Base-by-base conservation (phyloP, 805 yeast species). In the Candida sakaeoensis region DNA sequence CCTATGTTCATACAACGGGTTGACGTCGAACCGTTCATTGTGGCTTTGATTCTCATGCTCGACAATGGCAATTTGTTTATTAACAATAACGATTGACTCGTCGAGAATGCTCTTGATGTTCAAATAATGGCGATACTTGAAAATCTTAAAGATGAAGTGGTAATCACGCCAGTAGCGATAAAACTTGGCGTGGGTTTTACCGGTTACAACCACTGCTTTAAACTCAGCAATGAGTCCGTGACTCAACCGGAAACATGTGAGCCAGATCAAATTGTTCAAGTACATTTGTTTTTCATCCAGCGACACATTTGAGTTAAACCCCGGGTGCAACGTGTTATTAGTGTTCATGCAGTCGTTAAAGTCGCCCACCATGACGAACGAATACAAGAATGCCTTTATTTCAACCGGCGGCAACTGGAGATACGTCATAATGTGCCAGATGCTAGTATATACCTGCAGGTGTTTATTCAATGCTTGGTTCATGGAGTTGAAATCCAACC, bases 351-450 rank as follows among this genome's bases (percentile, higher is more conserved):
- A 46, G 17, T 49, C 55, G 13, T 45, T 44, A 36, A 39, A 48
- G 25, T 57, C 60, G 25, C 44, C 36, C 3, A 55, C 31, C 39
- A 58, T 41, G 1, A 52, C 44, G 32, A 57, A 50, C 3, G 54
- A 46, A 37, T 53, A 54, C 16, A 54, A 42, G n/a, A 54, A 49
- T 13, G 43, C 33, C n/a, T 44, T 33, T 16, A 26, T 42, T 5
- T 37, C 21, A 2, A 8, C 3, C 6, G 10, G 26, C 7, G 29
- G 27, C 3, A 34, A 30, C 7, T 24, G 5, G 3, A 37, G 26
- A 36, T 33, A 35, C 7, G 23, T 13, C 7, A 42, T 18, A n/a
- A 42, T 33, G 9, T 18, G 33, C 17, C 15, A 16, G 4, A 42
- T 33, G 13, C 31, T 16, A 9, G 18, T 18, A 8, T 37, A 22